phyloP scores from a whole-genome alignment of 1,139 yeast species.

The Yamadazyma friedrichii region DNA sequence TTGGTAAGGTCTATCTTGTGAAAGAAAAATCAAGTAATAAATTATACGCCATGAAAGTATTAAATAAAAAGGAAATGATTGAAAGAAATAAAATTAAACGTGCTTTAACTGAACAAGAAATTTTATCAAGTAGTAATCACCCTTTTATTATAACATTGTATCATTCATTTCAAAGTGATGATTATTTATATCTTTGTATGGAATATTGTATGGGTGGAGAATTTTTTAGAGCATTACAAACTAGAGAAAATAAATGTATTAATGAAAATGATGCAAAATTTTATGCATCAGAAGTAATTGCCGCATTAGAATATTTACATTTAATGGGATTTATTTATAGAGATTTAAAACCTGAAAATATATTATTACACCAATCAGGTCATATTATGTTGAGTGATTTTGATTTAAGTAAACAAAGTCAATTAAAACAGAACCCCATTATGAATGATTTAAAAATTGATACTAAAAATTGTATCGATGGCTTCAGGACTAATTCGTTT shows the following conservation, averaged over 20 bases:
- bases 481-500: constrained; percentile 93
- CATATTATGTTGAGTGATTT: constrained; percentile 98
- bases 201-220: constrained; percentile 99
- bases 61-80: constrained; percentile 90
- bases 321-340: constrained; percentile 95
- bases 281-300: constrained; percentile 96
- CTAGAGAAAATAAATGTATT: constrained; percentile 82
- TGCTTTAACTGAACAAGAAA: constrained; percentile 95
- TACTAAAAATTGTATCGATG: constrained; percentile 92
- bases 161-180: constrained; percentile 95
- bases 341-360: constrained; percentile 94
- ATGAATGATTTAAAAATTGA: constrained; percentile 50
- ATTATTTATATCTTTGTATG: constrained; percentile 92
- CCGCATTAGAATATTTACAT: constrained; percentile 93
- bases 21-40: constrained; percentile 74
- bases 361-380: constrained; percentile 89
- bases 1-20: constrained; percentile 92
- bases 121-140: constrained; percentile 90
- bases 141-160: constrained; percentile 96
- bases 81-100: constrained; percentile 92
- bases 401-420: constrained; percentile 89
- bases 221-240: constrained; percentile 93
- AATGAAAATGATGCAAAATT: constrained; percentile 87
- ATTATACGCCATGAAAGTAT: constrained; percentile 89
- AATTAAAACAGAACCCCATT: constrained; percentile 20